phyloP scores from a whole-genome alignment of 2,329 filamentous ascomycete genomes.

The Conoideocrella luteorostrata region DNA sequence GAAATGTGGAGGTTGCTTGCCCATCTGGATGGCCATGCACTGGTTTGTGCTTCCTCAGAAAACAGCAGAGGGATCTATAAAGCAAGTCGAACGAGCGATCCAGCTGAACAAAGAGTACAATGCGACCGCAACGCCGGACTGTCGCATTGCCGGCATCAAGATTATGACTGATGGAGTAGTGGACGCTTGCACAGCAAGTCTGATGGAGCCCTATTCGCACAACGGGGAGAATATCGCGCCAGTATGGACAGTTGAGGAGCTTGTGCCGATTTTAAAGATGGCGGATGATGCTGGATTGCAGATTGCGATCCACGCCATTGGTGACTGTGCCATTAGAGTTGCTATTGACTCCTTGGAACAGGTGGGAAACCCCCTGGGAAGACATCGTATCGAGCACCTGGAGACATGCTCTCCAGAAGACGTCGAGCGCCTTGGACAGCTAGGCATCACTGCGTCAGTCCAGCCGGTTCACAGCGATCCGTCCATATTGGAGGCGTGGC shows the following conservation, averaged over 20 bases:
- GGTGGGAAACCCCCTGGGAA: conserved; percentile 33
- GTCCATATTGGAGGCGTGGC: conserved; percentile 54
- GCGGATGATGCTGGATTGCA: conserved; percentile 49
- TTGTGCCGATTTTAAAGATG: conserved; percentile 44
- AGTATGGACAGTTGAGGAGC: conserved; percentile 43
- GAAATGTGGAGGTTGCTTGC: neutral
- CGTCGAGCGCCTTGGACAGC: conserved; percentile 45
- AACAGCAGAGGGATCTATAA: conserved; percentile 20
- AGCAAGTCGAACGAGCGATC: conserved; percentile 32
- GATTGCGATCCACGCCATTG: conserved; percentile 57
- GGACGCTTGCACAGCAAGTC: conserved; percentile 55
- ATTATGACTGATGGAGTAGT: conserved; percentile 58
- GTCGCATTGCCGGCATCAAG: conserved; percentile 54
- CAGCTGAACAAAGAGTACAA: conserved; percentile 30
- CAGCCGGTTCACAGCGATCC: conserved; percentile 51
- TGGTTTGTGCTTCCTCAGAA: conserved; percentile 1
- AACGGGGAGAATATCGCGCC: conserved; percentile 35
- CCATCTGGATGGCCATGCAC: neutral
- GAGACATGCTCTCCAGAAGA: conserved; percentile 51
- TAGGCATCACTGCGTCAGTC: conserved; percentile 53
- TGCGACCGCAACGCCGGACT: conserved; percentile 21
- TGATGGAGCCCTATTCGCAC: conserved; percentile 50
- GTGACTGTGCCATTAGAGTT: conserved; percentile 49
- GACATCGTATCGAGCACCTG: conserved; percentile 58
- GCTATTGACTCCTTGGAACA: conserved; percentile 46